Conservation (phyloP, 306 rosid genomes). For the Quercus variabilis region DNA sequence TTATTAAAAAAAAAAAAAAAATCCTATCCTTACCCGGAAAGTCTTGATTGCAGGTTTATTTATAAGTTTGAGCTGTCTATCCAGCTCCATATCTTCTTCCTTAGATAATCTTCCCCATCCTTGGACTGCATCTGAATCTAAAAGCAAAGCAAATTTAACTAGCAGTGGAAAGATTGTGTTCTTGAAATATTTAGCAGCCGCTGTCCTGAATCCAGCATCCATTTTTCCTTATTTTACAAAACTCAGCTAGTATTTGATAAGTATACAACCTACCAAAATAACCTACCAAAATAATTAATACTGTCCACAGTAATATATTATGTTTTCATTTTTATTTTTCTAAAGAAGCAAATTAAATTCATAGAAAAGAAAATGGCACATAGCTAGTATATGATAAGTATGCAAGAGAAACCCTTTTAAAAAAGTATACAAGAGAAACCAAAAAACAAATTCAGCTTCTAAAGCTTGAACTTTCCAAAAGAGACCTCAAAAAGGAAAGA, state of each 20-base stretch:
- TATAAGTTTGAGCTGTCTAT: constrained; percentile 21
- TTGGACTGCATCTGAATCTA: constrained; percentile 13
- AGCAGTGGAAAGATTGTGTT: not conserved
- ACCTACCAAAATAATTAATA: not conserved
- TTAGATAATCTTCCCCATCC: not conserved
- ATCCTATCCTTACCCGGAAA: constrained; percentile 16
- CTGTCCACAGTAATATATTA: not conserved
- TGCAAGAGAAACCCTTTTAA: not conserved
- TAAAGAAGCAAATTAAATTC: not conserved
- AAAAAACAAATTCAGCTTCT: not conserved
- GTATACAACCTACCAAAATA: not conserved
- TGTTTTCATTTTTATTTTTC: not conserved
- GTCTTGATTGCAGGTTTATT: constrained; percentile 27
- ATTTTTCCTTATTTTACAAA: not conserved
- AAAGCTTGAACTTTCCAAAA: not conserved
- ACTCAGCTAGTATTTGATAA: no score
- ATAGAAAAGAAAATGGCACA: not conserved
- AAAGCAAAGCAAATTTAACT: not conserved
- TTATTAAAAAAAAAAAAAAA: not conserved
- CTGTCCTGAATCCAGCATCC: not conserved
- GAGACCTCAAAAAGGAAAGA: not conserved
- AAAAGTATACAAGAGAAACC: not conserved
- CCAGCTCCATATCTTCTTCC: constrained; percentile 18
- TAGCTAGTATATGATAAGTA: not conserved
- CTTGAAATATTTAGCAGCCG: not conserved